These are phyloP conservation scores for Ophiostoma himal-ulmi DNA, from an alignment of 2,329 filamentous ascomycete genomes.

Conservation along the genomic window DNA sequence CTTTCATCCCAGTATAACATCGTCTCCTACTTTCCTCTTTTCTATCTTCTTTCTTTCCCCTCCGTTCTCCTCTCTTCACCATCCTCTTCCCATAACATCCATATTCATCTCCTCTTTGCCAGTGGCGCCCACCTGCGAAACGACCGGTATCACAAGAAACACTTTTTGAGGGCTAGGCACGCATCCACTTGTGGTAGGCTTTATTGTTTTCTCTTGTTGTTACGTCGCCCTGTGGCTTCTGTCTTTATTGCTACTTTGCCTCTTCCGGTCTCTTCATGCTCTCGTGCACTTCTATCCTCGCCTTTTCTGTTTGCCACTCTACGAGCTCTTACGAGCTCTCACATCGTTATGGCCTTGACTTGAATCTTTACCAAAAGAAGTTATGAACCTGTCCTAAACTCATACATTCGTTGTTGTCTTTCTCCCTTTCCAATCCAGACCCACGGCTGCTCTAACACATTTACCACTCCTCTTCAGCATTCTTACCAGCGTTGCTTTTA, in stretches of 20 bases:
- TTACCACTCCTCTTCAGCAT: neutral
- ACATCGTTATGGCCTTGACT: neutral
- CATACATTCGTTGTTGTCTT: neutral
- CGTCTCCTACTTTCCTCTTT: neutral
- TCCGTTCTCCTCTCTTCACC: neutral
- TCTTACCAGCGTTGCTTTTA: neutral
- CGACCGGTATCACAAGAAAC: neutral
- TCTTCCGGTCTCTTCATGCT: neutral
- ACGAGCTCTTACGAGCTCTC: neutral
- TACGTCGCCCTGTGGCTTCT: slow-evolving; percentile 7
- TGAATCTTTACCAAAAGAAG: neutral
- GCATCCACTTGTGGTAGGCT: neutral
- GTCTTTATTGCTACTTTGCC: slow-evolving; percentile 7
- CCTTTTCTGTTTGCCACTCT: neutral
- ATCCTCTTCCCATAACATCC: neutral
- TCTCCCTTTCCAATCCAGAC: neutral
- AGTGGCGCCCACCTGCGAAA: neutral
- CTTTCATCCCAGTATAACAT: neutral
- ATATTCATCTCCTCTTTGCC: neutral
- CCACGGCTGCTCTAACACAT: neutral
- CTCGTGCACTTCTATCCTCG: neutral
- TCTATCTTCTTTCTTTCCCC: neutral
- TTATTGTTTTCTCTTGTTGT: neutral
- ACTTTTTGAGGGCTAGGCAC: neutral
- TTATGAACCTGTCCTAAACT: neutral